Conservation (phyloP, 1,139 yeast species). For the Yamadazyma blattariae region DNA sequence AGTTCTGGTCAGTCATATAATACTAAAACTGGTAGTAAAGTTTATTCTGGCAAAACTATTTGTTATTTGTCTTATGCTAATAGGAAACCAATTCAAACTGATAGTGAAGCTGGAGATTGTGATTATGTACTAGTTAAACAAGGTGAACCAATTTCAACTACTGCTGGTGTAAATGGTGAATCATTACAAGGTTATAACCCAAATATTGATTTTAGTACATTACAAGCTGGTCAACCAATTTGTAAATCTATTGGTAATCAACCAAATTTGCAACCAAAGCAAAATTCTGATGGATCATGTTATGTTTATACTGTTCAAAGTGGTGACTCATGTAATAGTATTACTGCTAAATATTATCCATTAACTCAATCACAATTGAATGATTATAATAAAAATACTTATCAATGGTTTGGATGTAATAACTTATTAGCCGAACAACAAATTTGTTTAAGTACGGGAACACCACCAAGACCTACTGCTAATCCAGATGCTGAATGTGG, state of each 20-base stretch:
- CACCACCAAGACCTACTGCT: constrained; percentile 15
- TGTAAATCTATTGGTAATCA: constrained; percentile 11
- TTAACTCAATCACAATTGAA: constrained; percentile 7
- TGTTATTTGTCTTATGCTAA: constrained; percentile 9
- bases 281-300: constrained; percentile 11
- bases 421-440: constrained; percentile 8
- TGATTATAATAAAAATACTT: constrained; percentile 13
- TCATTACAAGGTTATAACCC: constrained; percentile 14
- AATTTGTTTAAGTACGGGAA: constrained; percentile 16
- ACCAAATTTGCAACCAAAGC: constrained; percentile 7
- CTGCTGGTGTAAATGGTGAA: constrained; percentile 12
- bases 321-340: constrained; percentile 12
- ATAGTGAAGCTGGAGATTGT: constrained; percentile 10
- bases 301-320: constrained; percentile 7
- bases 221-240: constrained; percentile 10
- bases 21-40: constrained; percentile 7
- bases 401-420: constrained; percentile 16
- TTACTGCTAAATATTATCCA: constrained; percentile 9
- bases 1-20: constrained; percentile 11
- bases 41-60: constrained; percentile 4
- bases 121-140: constrained; percentile 5
- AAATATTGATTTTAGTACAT: constrained; percentile 8
- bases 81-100: constrained; percentile 9
- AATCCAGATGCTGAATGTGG: constrained; percentile 16
- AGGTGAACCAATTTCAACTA: constrained; percentile 4